phyloP scores from a whole-genome alignment of 805 yeast species.

The Candida verbasci region DNA sequence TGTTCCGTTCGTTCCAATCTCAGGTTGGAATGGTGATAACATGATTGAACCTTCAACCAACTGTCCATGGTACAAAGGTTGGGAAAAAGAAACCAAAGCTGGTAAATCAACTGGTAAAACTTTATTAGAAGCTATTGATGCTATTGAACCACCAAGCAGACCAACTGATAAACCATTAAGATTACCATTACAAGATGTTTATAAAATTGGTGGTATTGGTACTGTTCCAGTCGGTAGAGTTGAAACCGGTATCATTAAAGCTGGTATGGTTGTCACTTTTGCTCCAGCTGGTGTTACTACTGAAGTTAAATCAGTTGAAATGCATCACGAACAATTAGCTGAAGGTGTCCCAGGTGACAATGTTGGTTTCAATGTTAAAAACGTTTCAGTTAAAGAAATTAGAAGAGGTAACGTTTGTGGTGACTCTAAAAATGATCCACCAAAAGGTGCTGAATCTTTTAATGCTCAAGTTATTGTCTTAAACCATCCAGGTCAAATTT shows the following conservation, averaged over 20 bases:
- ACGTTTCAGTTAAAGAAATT: constrained; percentile 83
- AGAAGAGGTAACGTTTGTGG: constrained; percentile 93
- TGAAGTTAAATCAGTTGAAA: constrained; percentile 80
- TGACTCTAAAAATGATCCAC: constrained; percentile 88
- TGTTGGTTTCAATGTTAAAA: constrained; percentile 88
- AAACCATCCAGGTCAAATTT: constrained; percentile 90
- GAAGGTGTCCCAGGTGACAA: constrained; percentile 90
- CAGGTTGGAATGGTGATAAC: constrained; percentile 94
- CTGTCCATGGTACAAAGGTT: constrained; percentile 88
- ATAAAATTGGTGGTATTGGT: constrained; percentile 91
- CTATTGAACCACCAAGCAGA: constrained; percentile 75
- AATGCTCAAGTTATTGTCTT: constrained; percentile 81
- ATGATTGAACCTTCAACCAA: constrained; percentile 79
- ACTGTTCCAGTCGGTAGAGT: constrained; percentile 94
- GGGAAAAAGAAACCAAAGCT: constrained; percentile 74
- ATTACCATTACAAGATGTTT: constrained; percentile 86
- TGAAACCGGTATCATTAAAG: constrained; percentile 87
- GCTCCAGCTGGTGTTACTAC: constrained; percentile 91
- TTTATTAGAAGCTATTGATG: constrained; percentile 79
- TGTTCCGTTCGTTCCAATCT: constrained; percentile 84
- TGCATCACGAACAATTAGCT: constrained; percentile 78
- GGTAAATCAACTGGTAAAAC: constrained; percentile 73
- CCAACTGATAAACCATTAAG: constrained; percentile 86
- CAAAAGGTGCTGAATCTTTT: constrained; percentile 75
- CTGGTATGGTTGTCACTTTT: constrained; percentile 85